Evolutionary conservation across 2,329 filamentous ascomycete species (phyloP).

Genomic region (Fusarium sp.): DNA sequence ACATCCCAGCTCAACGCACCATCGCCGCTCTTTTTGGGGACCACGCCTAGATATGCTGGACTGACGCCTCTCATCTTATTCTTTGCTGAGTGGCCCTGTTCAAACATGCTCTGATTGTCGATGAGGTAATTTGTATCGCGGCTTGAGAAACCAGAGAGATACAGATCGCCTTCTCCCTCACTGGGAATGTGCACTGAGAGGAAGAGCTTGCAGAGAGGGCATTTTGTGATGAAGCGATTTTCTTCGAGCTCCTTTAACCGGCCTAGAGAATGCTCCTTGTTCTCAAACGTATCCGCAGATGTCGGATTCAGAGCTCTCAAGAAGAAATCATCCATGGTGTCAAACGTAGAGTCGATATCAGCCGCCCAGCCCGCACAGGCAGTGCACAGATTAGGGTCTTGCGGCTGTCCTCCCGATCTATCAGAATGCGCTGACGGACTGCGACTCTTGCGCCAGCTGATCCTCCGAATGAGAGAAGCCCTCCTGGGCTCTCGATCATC

Average conservation of each 20-base stretch:
- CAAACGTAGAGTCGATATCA: constrained; percentile 47
- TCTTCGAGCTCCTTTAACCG: constrained; percentile 44
- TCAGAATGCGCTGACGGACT: constrained; percentile 49
- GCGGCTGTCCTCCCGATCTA: constrained; percentile 37
- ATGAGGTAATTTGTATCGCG: constrained; percentile 49
- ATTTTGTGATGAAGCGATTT: constrained; percentile 46
- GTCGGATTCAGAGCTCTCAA: constrained; percentile 41
- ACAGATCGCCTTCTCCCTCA: constrained; percentile 43
- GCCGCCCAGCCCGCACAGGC: constrained; percentile 46
- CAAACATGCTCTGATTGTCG: constrained; percentile 44
- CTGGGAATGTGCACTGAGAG: constrained; percentile 46
- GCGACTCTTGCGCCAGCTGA: constrained; percentile 49
- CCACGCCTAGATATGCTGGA: constrained; percentile 46
- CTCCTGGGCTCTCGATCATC: constrained; percentile 42
- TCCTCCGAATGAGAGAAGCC: constrained; percentile 47
- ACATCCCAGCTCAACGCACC: constrained; percentile 45
- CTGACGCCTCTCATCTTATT: constrained; percentile 42
- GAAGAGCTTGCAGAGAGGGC: constrained; percentile 49
- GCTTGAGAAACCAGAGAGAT: constrained; percentile 48
- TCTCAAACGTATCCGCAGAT: constrained; percentile 46
- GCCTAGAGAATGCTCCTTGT: constrained; percentile 44
- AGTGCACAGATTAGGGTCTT: constrained; percentile 46
- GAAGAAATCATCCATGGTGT: constrained; percentile 46
- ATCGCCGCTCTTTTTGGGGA: constrained; percentile 45
- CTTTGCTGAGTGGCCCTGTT: constrained; percentile 44